A percentile compares a stretch with the other conserved stretches of the same genome.
Evolutionary conservation across 805 yeast species (phyloP).

Genomic region (Kazachstania psychrophila): DNA sequence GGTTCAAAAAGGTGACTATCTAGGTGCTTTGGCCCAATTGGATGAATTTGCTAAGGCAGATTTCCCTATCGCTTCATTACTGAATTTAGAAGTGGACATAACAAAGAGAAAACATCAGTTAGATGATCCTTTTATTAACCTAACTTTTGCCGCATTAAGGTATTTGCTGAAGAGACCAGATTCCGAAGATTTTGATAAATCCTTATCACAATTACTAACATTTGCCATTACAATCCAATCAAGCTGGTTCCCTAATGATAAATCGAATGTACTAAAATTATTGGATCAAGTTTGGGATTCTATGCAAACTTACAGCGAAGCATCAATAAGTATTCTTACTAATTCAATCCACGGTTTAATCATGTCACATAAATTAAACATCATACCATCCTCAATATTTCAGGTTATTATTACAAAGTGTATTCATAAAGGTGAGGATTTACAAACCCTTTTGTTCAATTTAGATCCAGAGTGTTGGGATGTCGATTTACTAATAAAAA

Average conservation of each 20-base stretch:
- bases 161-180: constrained; percentile 14
- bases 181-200: constrained; percentile 13
- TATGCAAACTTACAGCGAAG: background rate
- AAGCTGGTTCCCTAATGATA: constrained; percentile 3
- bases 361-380: constrained; percentile 19
- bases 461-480: constrained; percentile 63
- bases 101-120: constrained; percentile 18
- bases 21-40: constrained; percentile 21
- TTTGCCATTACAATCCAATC: constrained; percentile 2
- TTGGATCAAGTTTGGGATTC: constrained; percentile 9
- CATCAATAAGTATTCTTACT: background rate
- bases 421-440: constrained; percentile 30
- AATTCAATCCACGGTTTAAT: constrained; percentile 2
- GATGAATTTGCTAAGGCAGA: constrained; percentile 13
- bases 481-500: constrained; percentile 60
- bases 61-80: constrained; percentile 12
- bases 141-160: constrained; percentile 24
- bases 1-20: constrained; percentile 24
- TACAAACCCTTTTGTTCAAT: constrained; percentile 63
- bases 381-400: constrained; percentile 55
- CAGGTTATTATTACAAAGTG: constrained; percentile 51
- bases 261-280: background rate
- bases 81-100: constrained; percentile 11
- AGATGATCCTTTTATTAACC: constrained; percentile 22
- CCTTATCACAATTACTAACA: background rate